Percentiles rank a stretch among this genome's conserved stretches.
phyloP scores from a whole-genome alignment of 768 basidiomycete genomes.

The Mycena polygramma region DNA sequence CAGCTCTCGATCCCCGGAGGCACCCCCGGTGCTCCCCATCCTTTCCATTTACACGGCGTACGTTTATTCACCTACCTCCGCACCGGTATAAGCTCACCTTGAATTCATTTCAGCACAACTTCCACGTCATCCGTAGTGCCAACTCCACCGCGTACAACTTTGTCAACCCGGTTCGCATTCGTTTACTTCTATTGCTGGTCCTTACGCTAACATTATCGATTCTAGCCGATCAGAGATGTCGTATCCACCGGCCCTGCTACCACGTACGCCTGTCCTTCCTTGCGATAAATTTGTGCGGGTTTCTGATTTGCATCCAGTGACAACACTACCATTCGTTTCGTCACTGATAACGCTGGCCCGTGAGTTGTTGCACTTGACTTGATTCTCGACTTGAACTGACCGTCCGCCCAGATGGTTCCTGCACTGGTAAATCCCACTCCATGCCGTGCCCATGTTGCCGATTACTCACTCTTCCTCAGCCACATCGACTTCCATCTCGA shows the following conservation, averaged over 20 bases:
- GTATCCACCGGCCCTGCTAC: conserved; percentile 19
- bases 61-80: not conserved
- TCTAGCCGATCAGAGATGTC: conserved; percentile 31
- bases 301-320: conserved; percentile 24
- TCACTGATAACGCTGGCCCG: conserved; percentile 56
- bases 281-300: not conserved
- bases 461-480: conserved; percentile 7
- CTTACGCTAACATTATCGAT: too few relatives aligned
- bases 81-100: not conserved
- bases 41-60: conserved; percentile 37
- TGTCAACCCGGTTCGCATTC: conserved; percentile 55
- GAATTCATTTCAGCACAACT: conserved; percentile 41
- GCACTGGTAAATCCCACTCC: conserved; percentile 34
- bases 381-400: not conserved
- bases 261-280: conserved; percentile 5
- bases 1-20: conserved; percentile 50
- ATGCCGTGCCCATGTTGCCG: too few relatives aligned
- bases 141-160: conserved; percentile 45
- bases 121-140: conserved; percentile 48
- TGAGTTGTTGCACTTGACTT: conserved; percentile 51
- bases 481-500: conserved; percentile 51
- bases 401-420: conserved; percentile 13
- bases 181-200: too few relatives aligned
- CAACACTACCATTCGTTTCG: conserved; percentile 58
- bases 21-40: conserved; percentile 30